These are phyloP conservation scores for Cucurbita pepo DNA, from an alignment of 306 rosid genomes.

Conservation along the genomic window DNA sequence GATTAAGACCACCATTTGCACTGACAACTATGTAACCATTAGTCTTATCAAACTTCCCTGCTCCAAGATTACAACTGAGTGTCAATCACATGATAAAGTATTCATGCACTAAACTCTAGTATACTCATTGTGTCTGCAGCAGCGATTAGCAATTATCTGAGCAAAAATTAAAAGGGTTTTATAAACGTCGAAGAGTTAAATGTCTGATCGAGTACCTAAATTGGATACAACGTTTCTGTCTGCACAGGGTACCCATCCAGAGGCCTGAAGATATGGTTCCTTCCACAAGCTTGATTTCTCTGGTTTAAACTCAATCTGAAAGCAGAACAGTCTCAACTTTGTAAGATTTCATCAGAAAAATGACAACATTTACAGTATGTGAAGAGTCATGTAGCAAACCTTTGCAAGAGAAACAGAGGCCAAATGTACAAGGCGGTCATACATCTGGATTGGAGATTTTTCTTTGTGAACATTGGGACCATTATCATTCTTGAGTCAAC, in stretches of 20 bases:
- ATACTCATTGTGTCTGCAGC: background rate
- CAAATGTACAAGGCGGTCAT: constrained; percentile 54
- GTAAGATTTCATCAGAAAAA: background rate
- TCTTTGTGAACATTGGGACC: constrained; percentile 13
- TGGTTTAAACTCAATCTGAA: constrained; percentile 51
- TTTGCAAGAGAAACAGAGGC: constrained; percentile 59
- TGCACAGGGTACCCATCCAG: constrained; percentile 77
- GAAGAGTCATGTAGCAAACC: constrained; percentile 29
- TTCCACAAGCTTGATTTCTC: constrained; percentile 51
- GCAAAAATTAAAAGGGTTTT: background rate
- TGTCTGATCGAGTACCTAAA: constrained; percentile 22
- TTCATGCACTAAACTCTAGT: background rate
- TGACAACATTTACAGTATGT: background rate
- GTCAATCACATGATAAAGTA: background rate
- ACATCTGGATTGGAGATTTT: constrained; percentile 49
- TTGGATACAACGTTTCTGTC: constrained; percentile 27
- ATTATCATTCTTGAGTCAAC: constrained; percentile 19
- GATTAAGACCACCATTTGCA: constrained; percentile 98
- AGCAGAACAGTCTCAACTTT: constrained; percentile 11
- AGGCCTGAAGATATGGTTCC: constrained; percentile 39
- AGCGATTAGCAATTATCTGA: background rate
- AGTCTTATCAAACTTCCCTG: constrained; percentile 34
- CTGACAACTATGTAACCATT: constrained; percentile 83
- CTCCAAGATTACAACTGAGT: constrained; percentile 10
- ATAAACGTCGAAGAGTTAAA: background rate